Evolutionary conservation across 169 alveolate genomes (phyloP), one percentile per base, ranked within the genome.

Genomic region (Plasmodium knowlesi): DNA sequence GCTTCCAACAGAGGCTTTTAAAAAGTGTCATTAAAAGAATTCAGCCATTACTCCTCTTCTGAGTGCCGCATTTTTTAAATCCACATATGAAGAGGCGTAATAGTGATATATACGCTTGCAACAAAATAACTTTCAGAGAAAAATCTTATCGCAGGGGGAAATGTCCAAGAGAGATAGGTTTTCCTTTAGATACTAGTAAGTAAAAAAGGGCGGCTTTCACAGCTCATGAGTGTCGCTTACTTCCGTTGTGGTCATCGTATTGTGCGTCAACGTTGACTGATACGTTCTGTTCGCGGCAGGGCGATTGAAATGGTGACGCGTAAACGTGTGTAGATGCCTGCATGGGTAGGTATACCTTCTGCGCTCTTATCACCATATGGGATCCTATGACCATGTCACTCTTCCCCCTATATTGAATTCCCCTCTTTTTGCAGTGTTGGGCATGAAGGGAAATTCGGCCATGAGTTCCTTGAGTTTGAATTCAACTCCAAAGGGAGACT

Each of bases 391-490:
- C 93, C 95, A 22, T 91, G 8, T 39, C 37, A 12, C 70, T 74
- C 1, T 71, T 57, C 32, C 71, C 76, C 67, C 5, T 37, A 9
- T 14, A 61, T 14, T 14, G 9, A 32, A 37, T 16, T 82, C 8
- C 83, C 22, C 32, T 22, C 3, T 22, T 82, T 30, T 41, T 81
- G n/a, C 83, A 96, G 97, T 76, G 97, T 96, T 91, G 97, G 97
- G 6, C 97, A 96, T 86, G 97, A 96, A 83, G 95, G 97, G 85
- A 96, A 96, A 86, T 98, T 97, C 96, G 99, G 99, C 25, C 99
- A 98, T 92, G 99, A 99, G 93, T 99, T 99, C 95, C 96, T 99
- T 50, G 99, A 99, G 96, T 98, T 98, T 94, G 99, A 99, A 95
- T 91, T 99, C 93, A 96, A 97, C 22, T 95, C 97, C 4, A 98